A percentile compares a stretch with the other conserved stretches of the same genome.
phyloP scores from a whole-genome alignment of 768 basidiomycete species.

The Terana coerulea region DNA sequence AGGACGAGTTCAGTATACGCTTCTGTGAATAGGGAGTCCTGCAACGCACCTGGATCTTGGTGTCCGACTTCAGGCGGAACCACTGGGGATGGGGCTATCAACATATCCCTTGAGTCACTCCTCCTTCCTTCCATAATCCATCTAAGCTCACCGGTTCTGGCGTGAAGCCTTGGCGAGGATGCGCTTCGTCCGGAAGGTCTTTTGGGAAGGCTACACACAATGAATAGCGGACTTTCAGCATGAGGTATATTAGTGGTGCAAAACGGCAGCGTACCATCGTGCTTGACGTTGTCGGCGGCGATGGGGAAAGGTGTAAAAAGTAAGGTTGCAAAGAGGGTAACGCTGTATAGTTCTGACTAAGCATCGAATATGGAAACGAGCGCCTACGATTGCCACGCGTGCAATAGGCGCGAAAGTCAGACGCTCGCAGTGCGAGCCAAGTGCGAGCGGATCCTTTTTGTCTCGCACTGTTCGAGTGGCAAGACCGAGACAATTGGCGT shows the following conservation, averaged over 20 bases:
- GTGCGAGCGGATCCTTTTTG: too few relatives aligned
- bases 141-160: slow-evolving; percentile 80
- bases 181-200: slow-evolving; percentile 95
- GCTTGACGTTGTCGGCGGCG: slow-evolving; percentile 25
- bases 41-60: slow-evolving; percentile 77
- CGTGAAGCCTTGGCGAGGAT: slow-evolving; percentile 93
- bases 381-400: background rate
- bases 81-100: slow-evolving; percentile 94
- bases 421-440: too few relatives aligned
- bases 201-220: slow-evolving; percentile 86
- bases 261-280: slow-evolving; percentile 26
- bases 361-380: slow-evolving; percentile 13
- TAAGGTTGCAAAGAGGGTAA: slow-evolving; percentile 23
- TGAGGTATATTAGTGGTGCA: slow-evolving; percentile 2
- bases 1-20: too few relatives aligned
- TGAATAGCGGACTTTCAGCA: slow-evolving; percentile 46
- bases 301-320: slow-evolving; percentile 23
- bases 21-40: too few relatives aligned
- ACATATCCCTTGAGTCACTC: background rate
- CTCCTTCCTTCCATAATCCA: background rate
- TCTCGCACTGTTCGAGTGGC: too few relatives aligned
- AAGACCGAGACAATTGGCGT: too few relatives aligned
- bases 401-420: slow-evolving; percentile 3
- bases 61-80: slow-evolving; percentile 97
- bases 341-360: slow-evolving; percentile 33